These are phyloP conservation scores for Rhizophagus prolifer DNA, from an alignment of 192 early-diverging fungal genomes.

Conservation along the genomic window DNA sequence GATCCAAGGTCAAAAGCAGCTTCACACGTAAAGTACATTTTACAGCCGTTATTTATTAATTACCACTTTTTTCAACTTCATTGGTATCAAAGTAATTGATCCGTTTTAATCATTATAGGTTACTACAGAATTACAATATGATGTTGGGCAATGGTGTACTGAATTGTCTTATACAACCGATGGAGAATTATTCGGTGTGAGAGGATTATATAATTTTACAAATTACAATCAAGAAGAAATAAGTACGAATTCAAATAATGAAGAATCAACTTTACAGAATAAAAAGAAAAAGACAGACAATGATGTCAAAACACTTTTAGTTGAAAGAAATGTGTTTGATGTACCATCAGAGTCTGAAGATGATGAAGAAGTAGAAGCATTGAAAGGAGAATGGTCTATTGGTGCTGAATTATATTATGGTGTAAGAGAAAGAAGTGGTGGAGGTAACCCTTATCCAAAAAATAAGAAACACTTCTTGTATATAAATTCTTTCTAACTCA, in stretches of 20 bases:
- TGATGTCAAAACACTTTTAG: neutral
- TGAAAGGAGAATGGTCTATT: slow-evolving; percentile 56
- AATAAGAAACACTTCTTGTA: neutral
- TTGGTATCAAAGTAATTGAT: neutral
- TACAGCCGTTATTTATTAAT: neutral
- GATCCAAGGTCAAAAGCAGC: slow-evolving; percentile 47
- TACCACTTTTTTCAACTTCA: neutral
- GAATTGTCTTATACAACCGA: slow-evolving; percentile 76
- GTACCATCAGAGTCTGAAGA: slow-evolving; percentile 27
- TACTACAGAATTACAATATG: slow-evolving; percentile 68
- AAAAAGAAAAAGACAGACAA: neutral
- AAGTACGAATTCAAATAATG: slow-evolving; percentile 26
- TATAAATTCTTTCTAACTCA: neutral
- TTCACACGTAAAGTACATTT: slow-evolving; percentile 45
- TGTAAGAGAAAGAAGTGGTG: slow-evolving; percentile 83
- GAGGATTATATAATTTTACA: slow-evolving; percentile 78
- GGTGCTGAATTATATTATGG: slow-evolving; percentile 77
- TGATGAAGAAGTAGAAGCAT: slow-evolving; percentile 31
- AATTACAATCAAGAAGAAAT: slow-evolving; percentile 19
- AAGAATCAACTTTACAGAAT: neutral
- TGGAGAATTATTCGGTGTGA: slow-evolving; percentile 77
- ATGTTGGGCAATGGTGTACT: slow-evolving; percentile 68
- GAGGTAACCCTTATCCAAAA: slow-evolving; percentile 47
- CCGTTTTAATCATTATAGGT: slow-evolving; percentile 38
- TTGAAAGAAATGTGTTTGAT: slow-evolving; percentile 4